Evolutionary conservation across 2,329 filamentous ascomycete genomes (phyloP), one percentile per base, ranked within the genome.

Genomic region (Sporothrix pallida): DNA sequence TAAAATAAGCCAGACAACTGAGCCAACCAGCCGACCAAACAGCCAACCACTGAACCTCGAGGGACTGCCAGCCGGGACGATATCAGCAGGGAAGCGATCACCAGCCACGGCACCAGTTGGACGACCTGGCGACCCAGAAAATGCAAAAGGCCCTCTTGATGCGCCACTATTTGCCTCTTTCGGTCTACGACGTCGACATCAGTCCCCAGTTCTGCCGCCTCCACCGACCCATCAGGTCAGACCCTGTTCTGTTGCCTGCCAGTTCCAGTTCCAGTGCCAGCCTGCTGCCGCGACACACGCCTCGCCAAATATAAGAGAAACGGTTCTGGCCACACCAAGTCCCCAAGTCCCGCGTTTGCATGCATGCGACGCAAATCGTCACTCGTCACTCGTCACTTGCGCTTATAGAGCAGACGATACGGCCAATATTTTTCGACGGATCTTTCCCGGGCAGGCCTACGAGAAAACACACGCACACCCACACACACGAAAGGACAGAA

Each of bases 111-210:
- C 56, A 52, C 56, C 70, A 7, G n/a, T 23, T 37, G 31, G 31
- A 37, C 31, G 31, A 5, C 31, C 31, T 20, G 68, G 8, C 70
- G 58, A 65, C 70, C 56, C 70, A 72, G 70, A 63, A 72, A 71
- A 65, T 54, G 62, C 48, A 67, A 31, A 37, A 67, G 60, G 9
- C 13, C 37, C 37, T 60, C 31, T 52, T 68, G 62, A 68, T 37
- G 60, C 37, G 52, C 62, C 62, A 68, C 71, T 52, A 68, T 44
- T 72, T 60, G 58, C 71, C 71, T 58, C 62, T 67, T 67, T 68
- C 44, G 62, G 62, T 42, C 50, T 68, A 72, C 70, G 44, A 65
- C 50, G 7, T 46, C 62, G 12, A 5, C 13, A 42, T 2, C 17
- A 26, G 26, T 44, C 58, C 44, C 70, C 71, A 48, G 46, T 56